These are phyloP conservation scores for Starmerella stellata DNA, from an alignment of 805 yeast genomes.

Conservation along the genomic window DNA sequence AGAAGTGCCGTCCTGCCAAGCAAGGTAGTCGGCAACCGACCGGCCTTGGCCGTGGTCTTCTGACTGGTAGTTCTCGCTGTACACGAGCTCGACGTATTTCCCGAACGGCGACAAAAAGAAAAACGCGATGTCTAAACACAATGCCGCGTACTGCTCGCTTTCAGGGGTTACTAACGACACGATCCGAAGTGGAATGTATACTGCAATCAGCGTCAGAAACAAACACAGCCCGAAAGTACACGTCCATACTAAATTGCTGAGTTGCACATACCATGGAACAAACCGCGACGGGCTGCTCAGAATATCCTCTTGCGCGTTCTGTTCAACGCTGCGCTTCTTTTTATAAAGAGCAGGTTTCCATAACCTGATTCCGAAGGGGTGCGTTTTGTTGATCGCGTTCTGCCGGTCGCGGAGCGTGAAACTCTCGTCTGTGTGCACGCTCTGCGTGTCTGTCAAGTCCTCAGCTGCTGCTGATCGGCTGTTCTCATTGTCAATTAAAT, in stretches of 20 bases:
- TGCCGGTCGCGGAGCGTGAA: conserved; percentile 82
- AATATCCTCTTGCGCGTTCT: conserved; percentile 81
- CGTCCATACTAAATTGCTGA: conserved; percentile 61
- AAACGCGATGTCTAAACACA: conserved; percentile 22
- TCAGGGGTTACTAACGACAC: conserved; percentile 23
- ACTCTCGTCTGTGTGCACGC: conserved; percentile 46
- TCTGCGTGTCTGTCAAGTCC: conserved; percentile 9
- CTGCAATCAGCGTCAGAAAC: conserved; percentile 20
- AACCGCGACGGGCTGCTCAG: conserved; percentile 47
- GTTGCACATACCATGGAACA: conserved; percentile 41
- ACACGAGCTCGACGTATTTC: conserved; percentile 56
- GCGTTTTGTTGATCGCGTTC: conserved; percentile 88
- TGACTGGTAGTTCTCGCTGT: conserved; percentile 59
- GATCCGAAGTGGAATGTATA: conserved; percentile 33
- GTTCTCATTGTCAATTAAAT: background rate
- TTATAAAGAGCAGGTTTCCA: conserved; percentile 98
- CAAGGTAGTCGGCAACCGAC: conserved; percentile 61
- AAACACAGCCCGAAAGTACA: conserved; percentile 51
- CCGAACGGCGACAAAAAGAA: conserved; percentile 61
- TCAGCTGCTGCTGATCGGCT: background rate
- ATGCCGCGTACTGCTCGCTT: conserved; percentile 39
- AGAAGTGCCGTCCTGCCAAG: conserved; percentile 41
- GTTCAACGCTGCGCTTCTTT: conserved; percentile 76
- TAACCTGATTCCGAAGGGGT: conserved; percentile 94
- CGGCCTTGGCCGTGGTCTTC: conserved; percentile 87